Percentiles rank a stretch among this genome's conserved stretches.
These are phyloP conservation scores for Corchorus capsularis DNA, from an alignment of 345 rosid species.

Conservation along the genomic window DNA sequence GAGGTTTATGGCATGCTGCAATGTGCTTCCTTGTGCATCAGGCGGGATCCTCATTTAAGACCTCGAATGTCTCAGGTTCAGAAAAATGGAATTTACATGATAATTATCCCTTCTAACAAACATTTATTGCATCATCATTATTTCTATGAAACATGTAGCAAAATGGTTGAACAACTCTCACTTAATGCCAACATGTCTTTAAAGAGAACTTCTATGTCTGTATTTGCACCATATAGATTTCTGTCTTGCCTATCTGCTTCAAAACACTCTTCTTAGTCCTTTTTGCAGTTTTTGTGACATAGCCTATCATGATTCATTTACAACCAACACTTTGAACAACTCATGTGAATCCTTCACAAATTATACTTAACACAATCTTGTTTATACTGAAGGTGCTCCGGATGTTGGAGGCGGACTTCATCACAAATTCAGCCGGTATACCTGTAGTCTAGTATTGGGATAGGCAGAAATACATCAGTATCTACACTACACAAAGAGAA, in stretches of 20 bases:
- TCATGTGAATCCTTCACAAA: neutral
- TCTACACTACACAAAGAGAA: neutral
- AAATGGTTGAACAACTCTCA: neutral
- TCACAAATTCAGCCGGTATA: conserved; percentile 31
- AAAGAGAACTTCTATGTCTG: neutral
- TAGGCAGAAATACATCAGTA: neutral
- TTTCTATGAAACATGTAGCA: neutral
- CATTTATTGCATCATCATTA: conserved; percentile 9
- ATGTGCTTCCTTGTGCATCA: conserved; percentile 86
- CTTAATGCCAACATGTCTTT: neutral
- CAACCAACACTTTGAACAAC: neutral
- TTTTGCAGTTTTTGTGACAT: neutral
- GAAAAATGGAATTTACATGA: neutral
- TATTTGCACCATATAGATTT: neutral
- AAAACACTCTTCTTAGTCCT: neutral
- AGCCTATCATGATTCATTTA: neutral
- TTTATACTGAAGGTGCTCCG: conserved; percentile 66
- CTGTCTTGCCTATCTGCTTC: neutral
- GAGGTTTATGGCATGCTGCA: conserved; percentile 81
- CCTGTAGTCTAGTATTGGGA: neutral
- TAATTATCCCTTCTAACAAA: neutral
- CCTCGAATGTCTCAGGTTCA: conserved; percentile 98
- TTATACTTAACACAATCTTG: neutral
- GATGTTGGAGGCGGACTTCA: conserved; percentile 71
- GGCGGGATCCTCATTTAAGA: conserved; percentile 80